Conservation (phyloP, 768 basidiomycete genomes). For the Butyriboletus loyo region DNA sequence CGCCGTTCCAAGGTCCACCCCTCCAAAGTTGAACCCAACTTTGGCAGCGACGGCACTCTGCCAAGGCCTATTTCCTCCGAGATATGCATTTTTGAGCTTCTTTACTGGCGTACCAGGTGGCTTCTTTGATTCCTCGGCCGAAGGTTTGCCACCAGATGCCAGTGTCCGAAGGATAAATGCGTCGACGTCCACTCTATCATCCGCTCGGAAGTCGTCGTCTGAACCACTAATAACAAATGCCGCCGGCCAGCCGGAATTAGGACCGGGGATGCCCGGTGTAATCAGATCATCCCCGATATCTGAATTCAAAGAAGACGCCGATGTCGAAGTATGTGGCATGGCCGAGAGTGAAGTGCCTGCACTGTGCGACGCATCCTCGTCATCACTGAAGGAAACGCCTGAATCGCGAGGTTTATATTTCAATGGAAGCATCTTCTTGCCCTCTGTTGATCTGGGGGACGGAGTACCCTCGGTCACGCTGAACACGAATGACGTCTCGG, state of each 20-base stretch:
- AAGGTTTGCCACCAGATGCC: constrained; percentile 52
- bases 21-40: constrained; percentile 51
- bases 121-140: constrained; percentile 47
- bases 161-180: constrained; percentile 72
- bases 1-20: constrained; percentile 35
- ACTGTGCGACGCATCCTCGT: constrained; percentile 37
- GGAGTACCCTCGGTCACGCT: constrained; percentile 56
- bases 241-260: constrained; percentile 61
- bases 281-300: constrained; percentile 63
- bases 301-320: constrained; percentile 58
- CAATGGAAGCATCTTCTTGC: constrained; percentile 43
- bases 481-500: constrained; percentile 54
- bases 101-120: constrained; percentile 84
- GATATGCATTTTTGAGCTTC: constrained; percentile 57
- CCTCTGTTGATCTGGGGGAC: constrained; percentile 43
- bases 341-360: constrained; percentile 27
- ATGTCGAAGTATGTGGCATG: constrained; percentile 60
- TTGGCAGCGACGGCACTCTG: constrained; percentile 76
- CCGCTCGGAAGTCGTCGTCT: constrained; percentile 35
- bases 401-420: constrained; percentile 76
- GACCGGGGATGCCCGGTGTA: constrained; percentile 60
- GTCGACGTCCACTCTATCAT: constrained; percentile 49
- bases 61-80: constrained; percentile 66
- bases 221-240: constrained; percentile 38
- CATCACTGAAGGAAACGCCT: constrained; percentile 59